Percentiles rank a stretch among this genome's conserved stretches.
phyloP scores from a whole-genome alignment of 192 early-diverging fungal species.

The Geranomyces variabilis region DNA sequence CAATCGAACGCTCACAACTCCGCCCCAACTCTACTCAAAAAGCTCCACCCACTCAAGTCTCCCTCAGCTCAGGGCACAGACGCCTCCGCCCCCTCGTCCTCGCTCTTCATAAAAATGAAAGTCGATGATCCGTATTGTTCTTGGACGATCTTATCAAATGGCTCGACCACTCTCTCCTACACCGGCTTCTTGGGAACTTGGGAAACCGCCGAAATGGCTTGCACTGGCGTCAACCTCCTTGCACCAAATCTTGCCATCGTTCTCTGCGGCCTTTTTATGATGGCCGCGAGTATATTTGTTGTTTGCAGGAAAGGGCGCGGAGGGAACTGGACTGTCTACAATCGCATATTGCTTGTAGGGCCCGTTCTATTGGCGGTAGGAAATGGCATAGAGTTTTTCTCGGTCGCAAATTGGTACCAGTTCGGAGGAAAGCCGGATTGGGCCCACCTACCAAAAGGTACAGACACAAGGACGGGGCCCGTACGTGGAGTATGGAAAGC shows the following conservation, averaged over 20 bases:
- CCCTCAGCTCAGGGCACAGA: no score
- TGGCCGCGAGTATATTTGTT: background rate
- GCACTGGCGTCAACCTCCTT: background rate
- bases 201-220: background rate
- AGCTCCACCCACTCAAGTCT: no score
- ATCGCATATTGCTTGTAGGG: conserved; percentile 2
- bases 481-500: background rate
- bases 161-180: conserved; percentile 7
- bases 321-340: conserved; percentile 3
- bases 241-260: background rate
- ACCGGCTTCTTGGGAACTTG: conserved; percentile 3
- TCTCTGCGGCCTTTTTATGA: background rate
- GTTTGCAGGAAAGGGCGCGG: background rate
- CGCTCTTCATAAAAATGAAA: no score
- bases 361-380: background rate
- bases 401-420: conserved; percentile 9
- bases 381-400: background rate
- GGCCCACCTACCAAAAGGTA: conserved; percentile 10
- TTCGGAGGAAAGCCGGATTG: conserved; percentile 1
- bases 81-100: no score
- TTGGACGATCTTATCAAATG: background rate
- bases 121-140: conserved; percentile 7
- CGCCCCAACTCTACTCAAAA: no score
- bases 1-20: no score
- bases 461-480: background rate